phyloP scores from a whole-genome alignment of 306 rosid genomes.

The Dicorynia guianensis region DNA sequence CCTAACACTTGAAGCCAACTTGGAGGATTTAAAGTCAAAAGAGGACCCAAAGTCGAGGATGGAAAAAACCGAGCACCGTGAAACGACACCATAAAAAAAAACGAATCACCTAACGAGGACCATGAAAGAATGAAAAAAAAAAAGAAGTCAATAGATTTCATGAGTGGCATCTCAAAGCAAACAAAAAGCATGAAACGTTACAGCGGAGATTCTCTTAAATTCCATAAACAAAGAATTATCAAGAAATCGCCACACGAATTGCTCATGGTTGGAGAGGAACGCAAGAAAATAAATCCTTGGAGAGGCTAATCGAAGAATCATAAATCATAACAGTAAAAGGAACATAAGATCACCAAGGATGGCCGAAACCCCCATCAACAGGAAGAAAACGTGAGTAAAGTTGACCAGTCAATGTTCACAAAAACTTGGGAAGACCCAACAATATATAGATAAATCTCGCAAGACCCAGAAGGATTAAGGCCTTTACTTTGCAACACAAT shows the following conservation, averaged over 20 bases:
- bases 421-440: slow-evolving; percentile 31
- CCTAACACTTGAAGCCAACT: slow-evolving; percentile 1
- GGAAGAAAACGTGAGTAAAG: slow-evolving; percentile 26
- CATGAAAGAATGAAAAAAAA: not conserved
- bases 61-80: slow-evolving; percentile 3
- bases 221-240: not conserved
- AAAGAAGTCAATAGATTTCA: not conserved
- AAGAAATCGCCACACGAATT: not conserved
- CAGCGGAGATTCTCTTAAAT: not conserved
- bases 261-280: not conserved
- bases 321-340: slow-evolving; percentile 2
- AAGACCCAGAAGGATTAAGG: slow-evolving; percentile 33
- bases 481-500: not conserved
- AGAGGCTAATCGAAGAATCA: not conserved
- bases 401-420: slow-evolving; percentile 28
- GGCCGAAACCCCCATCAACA: slow-evolving; percentile 33
- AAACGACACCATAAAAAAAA: not conserved
- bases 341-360: slow-evolving; percentile 12
- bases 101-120: not conserved
- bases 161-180: not conserved
- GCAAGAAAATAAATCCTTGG: not conserved
- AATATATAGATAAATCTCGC: slow-evolving; percentile 18
- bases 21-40: not conserved
- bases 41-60: not conserved
- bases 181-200: not conserved